Percentiles rank a stretch among this genome's conserved stretches.
Evolutionary conservation across 768 basidiomycete genomes (phyloP).

Genomic region (Tremella yokohamensis): DNA sequence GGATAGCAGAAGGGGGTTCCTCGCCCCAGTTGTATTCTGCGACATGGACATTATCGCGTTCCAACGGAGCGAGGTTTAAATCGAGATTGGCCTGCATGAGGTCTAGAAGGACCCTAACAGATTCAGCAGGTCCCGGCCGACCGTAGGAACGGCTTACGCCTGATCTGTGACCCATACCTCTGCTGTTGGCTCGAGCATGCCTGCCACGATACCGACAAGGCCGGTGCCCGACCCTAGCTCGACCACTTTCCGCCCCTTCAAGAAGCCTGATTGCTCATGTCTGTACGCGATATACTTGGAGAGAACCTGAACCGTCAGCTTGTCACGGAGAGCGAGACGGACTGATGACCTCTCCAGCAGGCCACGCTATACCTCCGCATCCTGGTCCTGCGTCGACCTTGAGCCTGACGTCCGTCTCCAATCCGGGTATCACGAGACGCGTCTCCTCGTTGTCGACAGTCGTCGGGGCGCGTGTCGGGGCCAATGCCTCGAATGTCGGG

Average conservation of each 20-base stretch:
- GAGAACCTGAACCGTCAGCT: constrained; percentile 61
- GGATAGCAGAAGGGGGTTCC: constrained; percentile 56
- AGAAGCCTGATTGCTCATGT: constrained; percentile 52
- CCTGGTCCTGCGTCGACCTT: constrained; percentile 76
- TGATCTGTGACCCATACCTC: constrained; percentile 82
- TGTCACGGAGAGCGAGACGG: not conserved
- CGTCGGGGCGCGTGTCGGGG: constrained; percentile 40
- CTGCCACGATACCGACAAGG: constrained; percentile 82
- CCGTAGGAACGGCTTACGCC: constrained; percentile 61
- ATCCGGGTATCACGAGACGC: constrained; percentile 21
- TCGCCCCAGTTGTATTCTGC: constrained; percentile 82
- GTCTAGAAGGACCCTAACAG: constrained; percentile 55
- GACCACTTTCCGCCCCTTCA: constrained; percentile 62
- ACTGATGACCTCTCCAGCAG: constrained; percentile 71
- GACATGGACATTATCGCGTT: constrained; percentile 54
- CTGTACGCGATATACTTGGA: constrained; percentile 68
- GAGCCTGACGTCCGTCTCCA: constrained; percentile 52
- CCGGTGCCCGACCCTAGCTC: constrained; percentile 92
- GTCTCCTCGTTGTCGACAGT: constrained; percentile 37
- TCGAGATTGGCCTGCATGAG: constrained; percentile 74
- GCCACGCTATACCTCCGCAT: constrained; percentile 90
- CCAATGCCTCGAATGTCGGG: constrained; percentile 33
- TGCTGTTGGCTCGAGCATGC: constrained; percentile 59
- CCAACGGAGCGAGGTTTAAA: constrained; percentile 56
- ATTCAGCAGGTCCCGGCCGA: not conserved